These are phyloP conservation scores for Cucurbita pepo DNA, from an alignment of 306 rosid species.

Conservation along the genomic window DNA sequence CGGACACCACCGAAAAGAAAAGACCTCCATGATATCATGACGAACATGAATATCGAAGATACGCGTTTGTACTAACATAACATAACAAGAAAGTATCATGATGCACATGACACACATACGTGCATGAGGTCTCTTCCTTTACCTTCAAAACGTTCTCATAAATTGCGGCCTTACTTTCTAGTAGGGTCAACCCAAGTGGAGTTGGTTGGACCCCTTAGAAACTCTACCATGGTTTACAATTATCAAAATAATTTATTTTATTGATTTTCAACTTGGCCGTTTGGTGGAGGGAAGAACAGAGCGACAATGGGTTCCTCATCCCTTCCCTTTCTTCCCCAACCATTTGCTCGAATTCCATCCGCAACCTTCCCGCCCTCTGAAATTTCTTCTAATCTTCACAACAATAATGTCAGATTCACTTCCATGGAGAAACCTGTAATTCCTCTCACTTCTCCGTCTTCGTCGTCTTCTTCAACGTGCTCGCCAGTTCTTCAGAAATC, in stretches of 20 bases:
- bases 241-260: not conserved
- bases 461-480: conserved; percentile 12
- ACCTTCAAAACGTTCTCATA: no score
- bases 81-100: no score
- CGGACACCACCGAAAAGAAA: no score
- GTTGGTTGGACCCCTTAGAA: not conserved
- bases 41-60: no score
- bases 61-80: no score
- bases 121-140: no score
- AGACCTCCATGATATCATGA: no score
- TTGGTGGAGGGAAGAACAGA: conserved; percentile 3
- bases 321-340: conserved; percentile 23
- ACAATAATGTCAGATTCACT: conserved; percentile 17
- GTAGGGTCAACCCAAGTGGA: no score
- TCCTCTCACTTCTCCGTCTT: conserved; percentile 1
- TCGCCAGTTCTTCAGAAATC: conserved; percentile 30
- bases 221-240: not conserved
- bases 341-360: conserved; percentile 16
- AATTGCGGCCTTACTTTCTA: no score
- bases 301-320: conserved; percentile 48
- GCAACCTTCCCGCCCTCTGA: conserved; percentile 7
- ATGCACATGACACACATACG: no score
- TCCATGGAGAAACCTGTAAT: conserved; percentile 1
- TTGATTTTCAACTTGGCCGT: not conserved
- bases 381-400: conserved; percentile 11